These are phyloP conservation scores for Sporothrix inflata DNA, from an alignment of 2,329 filamentous ascomycete species.

Conservation along the genomic window DNA sequence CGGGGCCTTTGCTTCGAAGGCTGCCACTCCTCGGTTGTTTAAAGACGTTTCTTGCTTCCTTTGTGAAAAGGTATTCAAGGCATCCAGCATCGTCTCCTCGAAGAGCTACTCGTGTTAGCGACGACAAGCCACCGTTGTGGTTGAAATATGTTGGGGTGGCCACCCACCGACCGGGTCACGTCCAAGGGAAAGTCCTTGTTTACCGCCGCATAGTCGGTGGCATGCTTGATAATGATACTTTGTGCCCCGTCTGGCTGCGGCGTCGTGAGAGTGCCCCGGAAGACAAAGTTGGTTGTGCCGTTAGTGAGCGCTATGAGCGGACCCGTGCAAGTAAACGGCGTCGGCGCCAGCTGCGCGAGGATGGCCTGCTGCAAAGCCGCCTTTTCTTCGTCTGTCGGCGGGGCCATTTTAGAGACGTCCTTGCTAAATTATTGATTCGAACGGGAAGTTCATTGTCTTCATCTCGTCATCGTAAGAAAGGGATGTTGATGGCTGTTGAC, in stretches of 20 bases:
- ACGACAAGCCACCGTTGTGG: background rate
- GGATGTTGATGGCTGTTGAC: background rate
- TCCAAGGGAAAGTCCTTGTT: slow-evolving; percentile 45
- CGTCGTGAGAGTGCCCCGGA: slow-evolving; percentile 42
- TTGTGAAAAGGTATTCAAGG: background rate
- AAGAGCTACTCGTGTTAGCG: background rate
- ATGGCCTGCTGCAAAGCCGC: background rate
- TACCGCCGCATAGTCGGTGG: slow-evolving; percentile 41
- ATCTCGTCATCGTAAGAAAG: background rate
- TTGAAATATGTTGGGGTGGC: background rate
- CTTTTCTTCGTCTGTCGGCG: slow-evolving; percentile 13
- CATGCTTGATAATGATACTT: slow-evolving; percentile 47
- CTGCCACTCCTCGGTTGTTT: too few relatives aligned
- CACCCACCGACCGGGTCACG: slow-evolving; percentile 41
- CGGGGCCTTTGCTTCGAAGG: background rate
- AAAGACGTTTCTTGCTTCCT: background rate
- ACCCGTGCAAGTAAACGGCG: slow-evolving; percentile 42
- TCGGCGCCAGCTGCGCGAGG: slow-evolving; percentile 35
- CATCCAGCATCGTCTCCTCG: slow-evolving; percentile 5
- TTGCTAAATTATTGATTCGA: background rate
- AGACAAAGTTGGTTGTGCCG: slow-evolving; percentile 48
- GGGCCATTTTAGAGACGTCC: slow-evolving; percentile 8
- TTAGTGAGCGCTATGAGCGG: slow-evolving; percentile 42
- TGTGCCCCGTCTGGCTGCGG: slow-evolving; percentile 34
- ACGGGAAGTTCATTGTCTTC: background rate